Evolutionary conservation across 2,329 filamentous ascomycete species (phyloP), one percentile per base, ranked within the genome.

Genomic region (Xylariaceae sp.): DNA sequence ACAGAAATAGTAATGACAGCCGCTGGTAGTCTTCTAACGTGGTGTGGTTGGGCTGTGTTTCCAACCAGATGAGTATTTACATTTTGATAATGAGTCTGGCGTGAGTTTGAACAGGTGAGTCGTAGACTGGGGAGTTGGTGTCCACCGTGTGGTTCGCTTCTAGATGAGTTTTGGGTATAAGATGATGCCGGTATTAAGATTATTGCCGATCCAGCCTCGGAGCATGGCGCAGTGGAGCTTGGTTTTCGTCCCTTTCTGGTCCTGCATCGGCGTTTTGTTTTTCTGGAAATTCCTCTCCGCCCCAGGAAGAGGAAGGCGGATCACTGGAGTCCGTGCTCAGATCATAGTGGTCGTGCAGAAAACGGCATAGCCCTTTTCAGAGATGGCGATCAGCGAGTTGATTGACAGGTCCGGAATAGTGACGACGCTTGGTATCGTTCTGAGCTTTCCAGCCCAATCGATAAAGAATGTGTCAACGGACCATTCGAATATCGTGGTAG

Each of bases 1-100:
- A 56, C 58, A 66, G 59, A 63, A 64, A 61, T 63, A 62, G 53
- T 52, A 61, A 63, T 55, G 62, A 57, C 23, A 52, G 51, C 53
- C 53, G 57, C 60, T 64, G 50, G 56, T 64, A 53, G 30, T 53
- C 49, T 48, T 49, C 37, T 45, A 45, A 50, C 17, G 44, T 53
- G 39, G 52, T 54, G 35, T 44, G 54, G 42, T 64, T 13, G 42
- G 42, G 42, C 13, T 45, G 42, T 45, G 4, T n/a, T 13, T 45
- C 42, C 42, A 45, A n/a, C 42, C 42, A 30, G 23, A 30, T 30
- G 5, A 30, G 42, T 13, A n/a, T 13, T 13, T 45, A 45, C 42
- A n/a, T n/a, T 13, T 45, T 45, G 42, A 13, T 45, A 4, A 4
- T 1, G 42, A 6, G 42, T 13, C n/a, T 13, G 37, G 37, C 2